Evolutionary conservation across 1,284 basidiomycete genomes (phyloP), one percentile per base, ranked within the genome.

Genomic region (Cerioporus squamosus): DNA sequence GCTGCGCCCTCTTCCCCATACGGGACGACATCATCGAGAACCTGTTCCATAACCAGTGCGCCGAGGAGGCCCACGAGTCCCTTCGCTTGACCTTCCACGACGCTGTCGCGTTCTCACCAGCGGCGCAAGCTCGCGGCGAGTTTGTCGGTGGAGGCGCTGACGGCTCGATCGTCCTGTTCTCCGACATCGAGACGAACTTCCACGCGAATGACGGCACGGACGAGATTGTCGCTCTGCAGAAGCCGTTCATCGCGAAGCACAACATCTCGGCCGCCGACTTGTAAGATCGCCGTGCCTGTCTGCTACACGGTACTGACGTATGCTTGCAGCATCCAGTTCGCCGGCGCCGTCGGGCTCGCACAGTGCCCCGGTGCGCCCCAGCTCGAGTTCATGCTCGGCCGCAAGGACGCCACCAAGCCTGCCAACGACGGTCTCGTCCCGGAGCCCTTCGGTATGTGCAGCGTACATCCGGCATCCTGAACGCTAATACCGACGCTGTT

Each of bases 301-400:
- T 29, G 1, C 29, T 29, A 29, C 29, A 29, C n/a, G 29, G 29
- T 29, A 29, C 29, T 29, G 1, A 29, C 29, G 29, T 29, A 2
- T 4, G n/a, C 10, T 29, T 4, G 0, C 10, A 47, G 53, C 51
- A 75, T 79, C 39, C 74, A 77, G 60, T 73, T 79, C 52, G 76
- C 76, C n/a, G 73, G 72, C 44, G 75, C 76, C 20, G 71, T 77
- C 42, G 77, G 74, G 36, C 61, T 75, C 10, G 68, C 65, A 53
- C 78, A 77, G 57, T 79, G 78, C 61, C 71, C 75, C 14, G 78
- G 77, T 42, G 75, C 77, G 43, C 78, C 77, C 5, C 69, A 70
- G 12, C 68, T 78, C n/a, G 50, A 71, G 33, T 77, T 77, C 69
- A 63, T 77, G 48, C 44, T 75, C 33, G 77, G 77, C 45, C 69